Percentiles rank a stretch among this genome's conserved stretches.
These are phyloP conservation scores for Colletotrichum orchidophilum DNA, from an alignment of 2,329 filamentous ascomycete genomes.

Conservation along the genomic window DNA sequence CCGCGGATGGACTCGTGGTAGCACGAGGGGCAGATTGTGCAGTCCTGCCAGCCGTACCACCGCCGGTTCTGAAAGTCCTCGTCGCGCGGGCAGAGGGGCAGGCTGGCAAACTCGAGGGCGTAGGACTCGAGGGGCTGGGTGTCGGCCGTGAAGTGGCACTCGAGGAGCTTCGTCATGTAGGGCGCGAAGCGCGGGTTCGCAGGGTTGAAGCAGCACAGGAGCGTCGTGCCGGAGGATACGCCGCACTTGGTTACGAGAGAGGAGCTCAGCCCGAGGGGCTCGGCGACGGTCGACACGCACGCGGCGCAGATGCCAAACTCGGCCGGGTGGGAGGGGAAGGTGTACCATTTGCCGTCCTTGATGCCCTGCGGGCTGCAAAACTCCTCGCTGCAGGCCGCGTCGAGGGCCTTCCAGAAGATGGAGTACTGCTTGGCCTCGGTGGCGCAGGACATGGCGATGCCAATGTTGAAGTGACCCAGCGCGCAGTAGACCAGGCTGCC, in stretches of 20 bases:
- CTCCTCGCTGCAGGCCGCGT: slow-evolving; percentile 40
- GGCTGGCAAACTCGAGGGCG: slow-evolving; percentile 41
- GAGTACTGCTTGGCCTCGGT: slow-evolving; percentile 41
- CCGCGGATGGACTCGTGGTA: slow-evolving; percentile 45
- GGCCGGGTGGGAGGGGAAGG: slow-evolving; percentile 41
- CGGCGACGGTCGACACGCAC: slow-evolving; percentile 45
- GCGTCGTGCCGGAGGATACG: slow-evolving; percentile 29
- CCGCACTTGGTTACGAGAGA: slow-evolving; percentile 42
- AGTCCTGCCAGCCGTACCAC: slow-evolving; percentile 50
- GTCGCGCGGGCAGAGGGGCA: slow-evolving; percentile 41
- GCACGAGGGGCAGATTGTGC: slow-evolving; percentile 48
- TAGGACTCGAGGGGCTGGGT: slow-evolving; percentile 39
- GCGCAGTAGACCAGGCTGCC: slow-evolving; percentile 39
- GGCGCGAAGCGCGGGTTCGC: slow-evolving; percentile 40
- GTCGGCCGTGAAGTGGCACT: slow-evolving; percentile 42
- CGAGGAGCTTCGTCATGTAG: slow-evolving; percentile 38
- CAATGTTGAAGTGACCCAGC: slow-evolving; percentile 43
- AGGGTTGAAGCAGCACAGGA: slow-evolving; percentile 47
- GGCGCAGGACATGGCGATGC: slow-evolving; percentile 43
- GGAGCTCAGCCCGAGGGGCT: slow-evolving; percentile 40
- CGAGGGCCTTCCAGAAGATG: slow-evolving; percentile 46
- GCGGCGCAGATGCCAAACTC: slow-evolving; percentile 48
- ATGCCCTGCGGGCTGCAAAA: slow-evolving; percentile 44
- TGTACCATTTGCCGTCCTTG: slow-evolving; percentile 45
- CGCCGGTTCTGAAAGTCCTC: slow-evolving; percentile 34